These are phyloP conservation scores for Blepharisma stoltei DNA, from an alignment of 73 alveolate genomes.

Conservation along the genomic window DNA sequence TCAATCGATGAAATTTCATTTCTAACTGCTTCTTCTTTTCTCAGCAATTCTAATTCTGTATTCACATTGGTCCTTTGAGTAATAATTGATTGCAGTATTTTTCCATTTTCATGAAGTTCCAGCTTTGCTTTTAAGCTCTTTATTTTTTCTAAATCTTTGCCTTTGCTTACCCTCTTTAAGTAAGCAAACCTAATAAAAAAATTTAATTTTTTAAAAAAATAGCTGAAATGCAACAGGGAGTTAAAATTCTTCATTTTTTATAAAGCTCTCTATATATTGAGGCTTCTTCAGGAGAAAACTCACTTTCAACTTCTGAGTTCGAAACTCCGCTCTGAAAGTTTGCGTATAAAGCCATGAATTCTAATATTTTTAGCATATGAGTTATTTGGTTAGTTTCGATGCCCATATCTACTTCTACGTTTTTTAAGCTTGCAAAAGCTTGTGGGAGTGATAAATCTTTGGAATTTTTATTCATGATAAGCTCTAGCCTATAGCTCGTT, in stretches of 20 bases:
- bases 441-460: slow-evolving; percentile 1
- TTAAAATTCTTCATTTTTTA: not conserved
- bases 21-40: slow-evolving; percentile 5
- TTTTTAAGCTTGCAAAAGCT: not conserved
- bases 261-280: slow-evolving; percentile 32
- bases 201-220: no score
- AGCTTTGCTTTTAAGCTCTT: not conserved
- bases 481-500: slow-evolving; percentile 22
- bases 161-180: not conserved
- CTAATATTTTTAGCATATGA: slow-evolving; percentile 38
- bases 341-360: slow-evolving; percentile 38
- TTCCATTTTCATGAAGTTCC: slow-evolving; percentile 6
- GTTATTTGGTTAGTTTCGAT: slow-evolving; percentile 36
- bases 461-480: slow-evolving; percentile 34
- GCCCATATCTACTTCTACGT: not conserved
- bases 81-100: not conserved
- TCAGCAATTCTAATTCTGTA: not conserved
- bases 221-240: no score
- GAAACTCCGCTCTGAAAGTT: slow-evolving; percentile 42
- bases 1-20: slow-evolving; percentile 1
- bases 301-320: slow-evolving; percentile 15
- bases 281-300: slow-evolving; percentile 35
- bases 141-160: not conserved
- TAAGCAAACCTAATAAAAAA: not conserved
- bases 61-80: not conserved